These are phyloP conservation scores for Mytilinidion resinicola DNA, from an alignment of 495 filamentous ascomycete species.

Conservation along the genomic window DNA sequence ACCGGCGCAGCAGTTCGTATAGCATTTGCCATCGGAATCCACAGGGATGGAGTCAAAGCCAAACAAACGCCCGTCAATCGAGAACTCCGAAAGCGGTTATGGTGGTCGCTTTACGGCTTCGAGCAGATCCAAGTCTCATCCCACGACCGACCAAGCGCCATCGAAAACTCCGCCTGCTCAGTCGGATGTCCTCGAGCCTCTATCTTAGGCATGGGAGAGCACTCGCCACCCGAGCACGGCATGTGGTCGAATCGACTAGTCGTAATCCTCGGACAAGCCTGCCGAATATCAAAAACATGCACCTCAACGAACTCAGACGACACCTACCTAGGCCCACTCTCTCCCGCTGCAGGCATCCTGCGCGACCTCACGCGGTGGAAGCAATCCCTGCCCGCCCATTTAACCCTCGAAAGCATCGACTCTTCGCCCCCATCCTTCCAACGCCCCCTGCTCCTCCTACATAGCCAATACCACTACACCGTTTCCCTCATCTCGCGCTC, in stretches of 20 bases:
- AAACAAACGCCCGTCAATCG: constrained; percentile 36
- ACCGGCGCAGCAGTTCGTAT: constrained; percentile 41
- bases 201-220: constrained; percentile 35
- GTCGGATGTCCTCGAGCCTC: constrained; percentile 30
- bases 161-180: constrained; percentile 41
- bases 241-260: constrained; percentile 24
- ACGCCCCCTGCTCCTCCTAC: constrained; percentile 28
- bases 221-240: constrained; percentile 26
- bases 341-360: constrained; percentile 27
- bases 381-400: constrained; percentile 32
- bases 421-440: constrained; percentile 23
- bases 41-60: constrained; percentile 41
- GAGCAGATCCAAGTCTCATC: constrained; percentile 43
- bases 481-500: constrained; percentile 21
- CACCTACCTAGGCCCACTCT: constrained; percentile 25
- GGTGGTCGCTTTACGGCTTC: constrained; percentile 44
- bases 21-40: constrained; percentile 45
- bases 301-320: constrained; percentile 18
- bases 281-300: constrained; percentile 22
- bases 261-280: constrained; percentile 27
- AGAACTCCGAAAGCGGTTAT: constrained; percentile 43
- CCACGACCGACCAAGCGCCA: constrained; percentile 43
- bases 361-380: constrained; percentile 38
- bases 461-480: constrained; percentile 29
- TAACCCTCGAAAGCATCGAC: constrained; percentile 26